phyloP scores from a whole-genome alignment of 202 grass and related monocot genomes.

The Bolboschoenoplectus hybrid region DNA sequence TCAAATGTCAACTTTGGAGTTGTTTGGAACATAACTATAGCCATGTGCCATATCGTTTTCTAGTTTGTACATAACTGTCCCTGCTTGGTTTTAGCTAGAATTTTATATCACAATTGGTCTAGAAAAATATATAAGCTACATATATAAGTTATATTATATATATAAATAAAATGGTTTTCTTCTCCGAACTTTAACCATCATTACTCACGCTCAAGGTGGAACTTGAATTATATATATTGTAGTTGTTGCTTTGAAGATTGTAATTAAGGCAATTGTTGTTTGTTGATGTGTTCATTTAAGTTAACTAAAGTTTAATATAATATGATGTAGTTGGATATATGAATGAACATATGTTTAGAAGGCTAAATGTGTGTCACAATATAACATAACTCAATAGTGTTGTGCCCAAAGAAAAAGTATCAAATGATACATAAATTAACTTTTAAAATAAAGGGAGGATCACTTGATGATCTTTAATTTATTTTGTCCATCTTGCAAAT shows the following conservation, averaged over 20 bases:
- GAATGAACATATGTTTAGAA: no score
- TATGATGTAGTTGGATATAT: no score
- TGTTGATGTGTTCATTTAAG: no score
- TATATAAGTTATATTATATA: neutral
- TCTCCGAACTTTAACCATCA: neutral
- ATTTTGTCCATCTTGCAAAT: no score
- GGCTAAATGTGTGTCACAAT: no score
- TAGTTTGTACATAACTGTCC: neutral
- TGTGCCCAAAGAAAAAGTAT: neutral
- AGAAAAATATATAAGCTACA: neutral
- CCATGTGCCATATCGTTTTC: constrained; percentile 38
- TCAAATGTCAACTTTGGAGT: constrained; percentile 39
- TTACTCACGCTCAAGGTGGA: neutral
- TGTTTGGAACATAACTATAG: constrained; percentile 22
- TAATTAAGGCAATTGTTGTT: neutral
- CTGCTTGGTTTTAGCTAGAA: constrained; percentile 5
- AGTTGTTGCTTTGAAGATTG: neutral
- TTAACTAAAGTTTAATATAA: no score
- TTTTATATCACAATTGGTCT: constrained; percentile 3
- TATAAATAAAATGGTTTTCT: constrained; percentile 4
- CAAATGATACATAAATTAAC: neutral
- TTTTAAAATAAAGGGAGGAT: neutral
- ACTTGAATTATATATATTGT: neutral
- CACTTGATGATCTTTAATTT: no score
- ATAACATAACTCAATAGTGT: neutral